These are phyloP conservation scores for Aphanomyces stellatus DNA, from an alignment of 352 stramenopile genomes.

Conservation along the genomic window DNA sequence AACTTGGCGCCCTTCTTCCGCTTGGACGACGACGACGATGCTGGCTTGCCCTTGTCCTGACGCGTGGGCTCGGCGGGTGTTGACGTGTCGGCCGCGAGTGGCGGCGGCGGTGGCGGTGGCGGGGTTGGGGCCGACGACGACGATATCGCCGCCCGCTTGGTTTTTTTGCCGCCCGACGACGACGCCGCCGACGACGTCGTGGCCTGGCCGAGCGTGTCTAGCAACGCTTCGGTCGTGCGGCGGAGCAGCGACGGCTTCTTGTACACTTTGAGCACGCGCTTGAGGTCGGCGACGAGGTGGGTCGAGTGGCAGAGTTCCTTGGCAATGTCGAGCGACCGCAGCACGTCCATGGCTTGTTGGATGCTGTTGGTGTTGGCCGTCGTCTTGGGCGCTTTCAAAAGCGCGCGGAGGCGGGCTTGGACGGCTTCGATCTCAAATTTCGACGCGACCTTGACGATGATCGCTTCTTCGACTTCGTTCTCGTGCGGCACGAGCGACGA, in stretches of 20 bases:
- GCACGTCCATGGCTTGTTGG: constrained; percentile 71
- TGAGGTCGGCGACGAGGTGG: constrained; percentile 58
- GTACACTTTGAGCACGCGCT: constrained; percentile 67
- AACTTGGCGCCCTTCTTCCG: constrained; percentile 43
- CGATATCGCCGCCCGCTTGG: constrained; percentile 17
- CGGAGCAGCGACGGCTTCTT: constrained; percentile 74
- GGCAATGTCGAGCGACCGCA: constrained; percentile 65
- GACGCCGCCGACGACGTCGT: too few relatives aligned
- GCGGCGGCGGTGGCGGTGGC: constrained; percentile 13
- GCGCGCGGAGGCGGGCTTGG: constrained; percentile 55
- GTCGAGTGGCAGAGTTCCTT: constrained; percentile 64
- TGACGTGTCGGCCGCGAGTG: background rate
- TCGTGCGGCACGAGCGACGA: background rate
- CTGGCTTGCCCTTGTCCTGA: background rate
- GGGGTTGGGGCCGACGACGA: constrained; percentile 3
- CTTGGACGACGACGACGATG: background rate
- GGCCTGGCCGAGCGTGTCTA: constrained; percentile 46
- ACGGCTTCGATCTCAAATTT: constrained; percentile 51
- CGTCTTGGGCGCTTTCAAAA: constrained; percentile 47
- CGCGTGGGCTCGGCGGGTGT: too few relatives aligned
- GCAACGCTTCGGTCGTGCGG: constrained; percentile 52
- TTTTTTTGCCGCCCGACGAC: constrained; percentile 16
- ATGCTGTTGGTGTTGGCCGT: constrained; percentile 51
- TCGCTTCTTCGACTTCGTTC: constrained; percentile 52
- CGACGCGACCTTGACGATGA: constrained; percentile 58